Conservation (phyloP, 1,139 yeast genomes). For the Meyerozyma carpophila region DNA sequence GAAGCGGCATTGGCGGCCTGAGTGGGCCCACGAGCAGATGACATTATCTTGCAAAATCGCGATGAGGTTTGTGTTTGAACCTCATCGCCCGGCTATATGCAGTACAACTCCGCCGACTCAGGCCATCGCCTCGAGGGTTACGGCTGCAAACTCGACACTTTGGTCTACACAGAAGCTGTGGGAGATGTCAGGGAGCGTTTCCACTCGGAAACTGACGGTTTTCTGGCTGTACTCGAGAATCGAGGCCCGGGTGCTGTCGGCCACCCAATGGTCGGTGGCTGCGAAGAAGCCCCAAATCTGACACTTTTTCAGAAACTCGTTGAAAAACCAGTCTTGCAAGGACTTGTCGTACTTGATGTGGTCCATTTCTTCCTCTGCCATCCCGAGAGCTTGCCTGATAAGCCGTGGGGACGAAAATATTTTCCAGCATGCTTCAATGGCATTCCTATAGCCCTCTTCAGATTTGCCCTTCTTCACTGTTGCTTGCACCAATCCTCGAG, state of each 20-base stretch:
- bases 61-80: not conserved
- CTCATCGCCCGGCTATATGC: not conserved
- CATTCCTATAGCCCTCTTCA: slow-evolving; percentile 26
- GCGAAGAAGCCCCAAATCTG: slow-evolving; percentile 55
- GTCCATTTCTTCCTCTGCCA: slow-evolving; percentile 56
- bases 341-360: slow-evolving; percentile 37
- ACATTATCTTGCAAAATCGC: not conserved
- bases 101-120: not conserved
- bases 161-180: slow-evolving; percentile 58
- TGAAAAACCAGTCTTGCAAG: slow-evolving; percentile 48
- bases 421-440: slow-evolving; percentile 38
- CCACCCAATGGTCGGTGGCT: slow-evolving; percentile 57
- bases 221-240: slow-evolving; percentile 33
- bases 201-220: slow-evolving; percentile 28
- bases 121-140: slow-evolving; percentile 23
- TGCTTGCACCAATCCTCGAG: slow-evolving; percentile 5
- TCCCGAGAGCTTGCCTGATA: slow-evolving; percentile 45
- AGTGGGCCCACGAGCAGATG: not conserved
- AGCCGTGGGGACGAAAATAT: slow-evolving; percentile 36
- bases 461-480: slow-evolving; percentile 14
- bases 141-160: slow-evolving; percentile 44
- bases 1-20: slow-evolving; percentile 3
- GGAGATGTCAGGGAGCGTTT: slow-evolving; percentile 28
- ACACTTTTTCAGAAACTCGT: slow-evolving; percentile 12
- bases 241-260: slow-evolving; percentile 39